Evolutionary conservation across 768 basidiomycete genomes (phyloP).

Genomic region (Collybia nuda): DNA sequence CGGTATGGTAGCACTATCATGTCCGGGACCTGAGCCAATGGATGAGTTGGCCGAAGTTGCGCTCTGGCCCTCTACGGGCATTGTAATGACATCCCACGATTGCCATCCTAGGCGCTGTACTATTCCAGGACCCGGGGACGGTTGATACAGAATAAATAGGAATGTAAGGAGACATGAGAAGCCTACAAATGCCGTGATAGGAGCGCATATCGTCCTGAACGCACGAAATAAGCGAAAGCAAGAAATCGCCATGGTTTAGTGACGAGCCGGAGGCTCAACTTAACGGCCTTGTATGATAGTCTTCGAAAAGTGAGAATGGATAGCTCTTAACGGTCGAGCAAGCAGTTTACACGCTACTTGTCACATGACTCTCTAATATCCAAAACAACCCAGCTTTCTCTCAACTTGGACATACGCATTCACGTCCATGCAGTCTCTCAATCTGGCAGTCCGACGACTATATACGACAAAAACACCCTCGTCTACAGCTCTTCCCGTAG

Average conservation of each 20-base stretch:
- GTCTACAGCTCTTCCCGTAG: constrained; percentile 29
- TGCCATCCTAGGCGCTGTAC: constrained; percentile 86
- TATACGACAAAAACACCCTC: constrained; percentile 38
- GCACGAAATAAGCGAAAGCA: constrained; percentile 48
- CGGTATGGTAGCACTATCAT: constrained; percentile 5
- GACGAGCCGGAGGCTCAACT: constrained; percentile 14
- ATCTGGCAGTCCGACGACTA: constrained; percentile 29
- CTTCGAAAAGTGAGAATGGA: constrained; percentile 1
- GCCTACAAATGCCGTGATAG: constrained; percentile 57
- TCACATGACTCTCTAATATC: constrained; percentile 17
- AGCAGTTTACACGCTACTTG: not conserved
- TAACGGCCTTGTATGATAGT: not conserved
- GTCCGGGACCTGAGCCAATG: constrained; percentile 7
- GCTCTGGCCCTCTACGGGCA: constrained; percentile 16
- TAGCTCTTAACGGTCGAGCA: not conserved
- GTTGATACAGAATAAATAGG: constrained; percentile 81
- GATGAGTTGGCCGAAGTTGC: constrained; percentile 11
- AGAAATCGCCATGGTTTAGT: constrained; percentile 35
- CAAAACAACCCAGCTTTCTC: constrained; percentile 1
- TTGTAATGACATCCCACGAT: constrained; percentile 70
- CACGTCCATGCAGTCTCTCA: constrained; percentile 31
- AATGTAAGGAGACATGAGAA: constrained; percentile 76
- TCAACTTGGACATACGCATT: not conserved
- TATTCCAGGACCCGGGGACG: constrained; percentile 67
- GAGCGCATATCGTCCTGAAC: constrained; percentile 53